phyloP scores from a whole-genome alignment of 1,139 yeast genomes.

The Suhomyces bokatorum region DNA sequence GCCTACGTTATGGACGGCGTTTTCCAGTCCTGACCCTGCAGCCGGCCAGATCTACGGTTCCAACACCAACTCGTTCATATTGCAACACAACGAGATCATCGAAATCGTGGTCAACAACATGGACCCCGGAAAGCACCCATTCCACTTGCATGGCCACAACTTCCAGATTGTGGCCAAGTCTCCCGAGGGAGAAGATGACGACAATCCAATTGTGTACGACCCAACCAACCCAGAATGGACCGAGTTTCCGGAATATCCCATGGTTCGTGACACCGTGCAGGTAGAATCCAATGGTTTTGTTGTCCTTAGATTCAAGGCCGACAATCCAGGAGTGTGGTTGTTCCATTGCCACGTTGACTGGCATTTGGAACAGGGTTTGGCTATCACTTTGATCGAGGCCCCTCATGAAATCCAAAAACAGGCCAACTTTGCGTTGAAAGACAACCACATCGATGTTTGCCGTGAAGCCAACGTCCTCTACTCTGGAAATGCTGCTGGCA shows the following conservation, averaged over 20 bases:
- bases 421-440: constrained; percentile 33
- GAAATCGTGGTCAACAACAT: constrained; percentile 71
- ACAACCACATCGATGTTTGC: constrained; percentile 62
- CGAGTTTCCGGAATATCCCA: constrained; percentile 61
- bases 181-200: constrained; percentile 50
- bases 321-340: constrained; percentile 90
- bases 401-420: constrained; percentile 54
- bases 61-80: constrained; percentile 62
- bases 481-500: constrained; percentile 74
- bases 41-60: constrained; percentile 62
- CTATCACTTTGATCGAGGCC: constrained; percentile 70
- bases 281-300: constrained; percentile 66
- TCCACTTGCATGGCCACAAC: constrained; percentile 86
- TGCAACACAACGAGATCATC: constrained; percentile 61
- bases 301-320: constrained; percentile 68
- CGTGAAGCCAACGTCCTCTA: constrained; percentile 46
- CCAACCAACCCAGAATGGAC: constrained; percentile 51
- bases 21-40: constrained; percentile 48
- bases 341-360: constrained; percentile 96
- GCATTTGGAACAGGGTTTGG: constrained; percentile 90
- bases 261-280: constrained; percentile 64
- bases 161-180: constrained; percentile 74
- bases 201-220: constrained; percentile 51
- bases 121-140: constrained; percentile 90
- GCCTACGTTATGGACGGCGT: constrained; percentile 61